Base-by-base conservation (phyloP, 345 rosid species). In the Draba incana region DNA sequence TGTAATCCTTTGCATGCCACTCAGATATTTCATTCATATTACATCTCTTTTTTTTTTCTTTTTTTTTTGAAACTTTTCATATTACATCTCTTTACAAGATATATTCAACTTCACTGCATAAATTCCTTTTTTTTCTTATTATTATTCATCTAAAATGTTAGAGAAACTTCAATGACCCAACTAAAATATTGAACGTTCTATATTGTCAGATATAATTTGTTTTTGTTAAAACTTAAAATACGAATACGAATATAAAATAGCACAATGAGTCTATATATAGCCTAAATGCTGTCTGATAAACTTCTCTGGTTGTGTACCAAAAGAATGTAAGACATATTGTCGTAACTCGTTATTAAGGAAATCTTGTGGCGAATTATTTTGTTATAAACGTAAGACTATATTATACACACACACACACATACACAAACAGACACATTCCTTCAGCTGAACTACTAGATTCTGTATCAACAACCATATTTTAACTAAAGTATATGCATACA, bases 391-490 rank as follows among this genome's bases (percentile, higher is more conserved):
- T 41, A 58, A 58, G 20, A 20, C 20, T 20, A 20, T 20, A 57
- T 23, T 16, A 39, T 14, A 41, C 0, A 24, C 14, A 51, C 0
- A 24, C 14, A 51, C 33, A 33, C 1, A 41, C 0, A 3, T 28
- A 28, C 4, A 47, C 16, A 52, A 7, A 44, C 25, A 28, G 16
- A 72, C 35, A 56, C 56, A 57, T 58, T 64, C 51, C 51, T 71
- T 62, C 44, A 42, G 65, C 20, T 20, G 59, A 64, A 57, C 76
- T 13, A 64, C 66, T 72, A 64, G 53, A 64, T 72, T 72, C 5
- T 64, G 60, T 20, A 59, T 14, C 77, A 72, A 72, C 60, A 72
- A 72, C 71, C 66, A 49, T 57, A 72, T 72, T 48, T 56, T 64
- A 63, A 62, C 23, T 46, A 54, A 62, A 35, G 10, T 24, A 24